A percentile compares a stretch with the other conserved stretches of the same genome.
These are phyloP conservation scores for Rubia tinctorum DNA, from an alignment of 305 asterid genomes.

Conservation along the genomic window DNA sequence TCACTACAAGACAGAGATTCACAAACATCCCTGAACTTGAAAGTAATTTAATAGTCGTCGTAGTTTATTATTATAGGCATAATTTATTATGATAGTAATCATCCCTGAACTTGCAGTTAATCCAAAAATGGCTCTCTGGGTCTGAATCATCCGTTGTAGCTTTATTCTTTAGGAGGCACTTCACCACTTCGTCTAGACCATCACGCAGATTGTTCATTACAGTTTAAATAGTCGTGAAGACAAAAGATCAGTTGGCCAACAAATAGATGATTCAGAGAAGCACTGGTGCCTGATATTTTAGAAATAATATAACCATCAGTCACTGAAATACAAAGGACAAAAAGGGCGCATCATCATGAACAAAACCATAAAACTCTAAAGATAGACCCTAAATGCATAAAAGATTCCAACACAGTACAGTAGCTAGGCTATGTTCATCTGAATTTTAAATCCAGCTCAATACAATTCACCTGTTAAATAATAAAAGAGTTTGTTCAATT, in stretches of 20 bases:
- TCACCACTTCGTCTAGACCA: conserved; percentile 74
- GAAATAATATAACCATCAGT: conserved; percentile 1
- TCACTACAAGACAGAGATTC: too few relatives aligned
- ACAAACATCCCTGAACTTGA: too few relatives aligned
- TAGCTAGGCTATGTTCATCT: neutral
- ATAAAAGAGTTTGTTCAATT: too few relatives aligned
- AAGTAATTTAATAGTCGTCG: too few relatives aligned
- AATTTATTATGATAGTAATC: too few relatives aligned
- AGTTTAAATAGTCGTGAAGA: conserved; percentile 88
- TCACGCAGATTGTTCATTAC: conserved; percentile 84
- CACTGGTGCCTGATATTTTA: conserved; percentile 74
- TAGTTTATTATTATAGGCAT: too few relatives aligned
- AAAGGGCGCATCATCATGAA: neutral
- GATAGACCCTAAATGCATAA: conserved; percentile 1
- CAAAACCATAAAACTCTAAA: neutral
- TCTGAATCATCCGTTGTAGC: too few relatives aligned
- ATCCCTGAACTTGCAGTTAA: too few relatives aligned
- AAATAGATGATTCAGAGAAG: conserved; percentile 83
- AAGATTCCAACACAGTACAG: neutral
- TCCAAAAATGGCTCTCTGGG: too few relatives aligned
- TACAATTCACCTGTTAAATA: too few relatives aligned
- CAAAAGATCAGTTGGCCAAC: conserved; percentile 89
- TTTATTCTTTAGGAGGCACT: conserved; percentile 71
- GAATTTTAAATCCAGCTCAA: neutral
- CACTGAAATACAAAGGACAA: neutral